phyloP scores from a whole-genome alignment of 1,139 yeast genomes.

The Nakaseomyces bracarensis region DNA sequence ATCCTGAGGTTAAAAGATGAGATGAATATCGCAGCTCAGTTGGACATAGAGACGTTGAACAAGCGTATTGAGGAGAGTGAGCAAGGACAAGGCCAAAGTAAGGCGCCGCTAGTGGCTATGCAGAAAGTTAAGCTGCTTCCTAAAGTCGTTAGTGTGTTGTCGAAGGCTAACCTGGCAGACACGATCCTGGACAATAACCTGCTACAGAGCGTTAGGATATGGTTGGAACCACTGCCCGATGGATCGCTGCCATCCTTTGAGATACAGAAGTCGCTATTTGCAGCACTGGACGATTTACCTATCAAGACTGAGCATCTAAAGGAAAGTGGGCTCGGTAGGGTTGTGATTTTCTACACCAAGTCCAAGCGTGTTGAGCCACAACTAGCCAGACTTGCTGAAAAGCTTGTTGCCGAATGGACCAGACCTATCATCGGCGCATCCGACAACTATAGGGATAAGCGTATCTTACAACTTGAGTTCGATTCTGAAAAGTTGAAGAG shows the following conservation, averaged over 20 bases:
- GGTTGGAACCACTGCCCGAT: constrained; percentile 98
- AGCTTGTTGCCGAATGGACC: constrained; percentile 93
- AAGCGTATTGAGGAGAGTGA: constrained; percentile 32
- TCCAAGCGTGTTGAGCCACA: constrained; percentile 82
- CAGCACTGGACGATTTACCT: constrained; percentile 68
- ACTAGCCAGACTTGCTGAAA: constrained; percentile 82
- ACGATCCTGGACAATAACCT: constrained; percentile 90
- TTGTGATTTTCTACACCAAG: constrained; percentile 86
- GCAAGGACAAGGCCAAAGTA: constrained; percentile 14
- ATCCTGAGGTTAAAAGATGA: constrained; percentile 73
- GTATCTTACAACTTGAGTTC: constrained; percentile 62
- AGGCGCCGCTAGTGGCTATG: constrained; percentile 52
- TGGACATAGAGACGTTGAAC: constrained; percentile 78
- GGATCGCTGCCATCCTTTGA: constrained; percentile 95
- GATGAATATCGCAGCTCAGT: constrained; percentile 90
- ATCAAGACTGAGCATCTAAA: constrained; percentile 91
- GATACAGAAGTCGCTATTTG: constrained; percentile 80
- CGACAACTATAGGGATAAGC: constrained; percentile 86
- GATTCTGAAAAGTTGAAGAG: constrained; percentile 50
- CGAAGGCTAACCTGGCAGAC: constrained; percentile 81
- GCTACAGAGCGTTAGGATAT: constrained; percentile 85
- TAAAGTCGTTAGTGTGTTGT: constrained; percentile 65
- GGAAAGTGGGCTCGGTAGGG: constrained; percentile 91
- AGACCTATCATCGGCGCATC: constrained; percentile 95
- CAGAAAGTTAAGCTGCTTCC: constrained; percentile 76